phyloP scores from a whole-genome alignment of 1,139 yeast species.

The Sugiyamaella novakii region DNA sequence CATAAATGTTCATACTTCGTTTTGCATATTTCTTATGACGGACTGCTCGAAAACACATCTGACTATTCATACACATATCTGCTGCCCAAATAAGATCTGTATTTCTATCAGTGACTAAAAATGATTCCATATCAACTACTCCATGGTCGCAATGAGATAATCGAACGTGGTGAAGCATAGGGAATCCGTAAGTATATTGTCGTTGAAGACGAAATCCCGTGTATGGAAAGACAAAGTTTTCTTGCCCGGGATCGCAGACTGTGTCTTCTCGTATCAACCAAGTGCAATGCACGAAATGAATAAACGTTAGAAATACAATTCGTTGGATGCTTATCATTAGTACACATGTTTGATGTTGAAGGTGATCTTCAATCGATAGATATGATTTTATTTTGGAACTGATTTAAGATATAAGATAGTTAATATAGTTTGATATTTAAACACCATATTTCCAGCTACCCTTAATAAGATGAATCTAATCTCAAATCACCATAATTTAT shows the following conservation, averaged over 20 bases:
- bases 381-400: no score
- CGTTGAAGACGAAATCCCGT: constrained; percentile 64
- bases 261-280: constrained; percentile 39
- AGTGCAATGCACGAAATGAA: constrained; percentile 17
- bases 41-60: constrained; percentile 63
- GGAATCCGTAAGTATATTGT: constrained; percentile 48
- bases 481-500: constrained; percentile 7
- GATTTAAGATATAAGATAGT: no score
- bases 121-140: constrained; percentile 50
- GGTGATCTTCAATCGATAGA: no score
- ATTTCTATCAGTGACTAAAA: constrained; percentile 42
- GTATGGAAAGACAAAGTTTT: constrained; percentile 46
- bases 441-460: neutral
- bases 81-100: constrained; percentile 55
- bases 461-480: no score
- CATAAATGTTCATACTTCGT: constrained; percentile 52
- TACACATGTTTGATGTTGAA: constrained; percentile 6
- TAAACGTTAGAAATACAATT: constrained; percentile 9
- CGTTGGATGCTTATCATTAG: constrained; percentile 6
- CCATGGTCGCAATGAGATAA: constrained; percentile 62
- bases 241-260: constrained; percentile 45
- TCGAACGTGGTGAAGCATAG: constrained; percentile 51
- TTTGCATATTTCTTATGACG: constrained; percentile 61
- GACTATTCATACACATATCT: constrained; percentile 51
- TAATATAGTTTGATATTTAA: neutral